Evolutionary conservation across 2,329 filamentous ascomycete species (phyloP).

Genomic region (Scedosporium boydii): DNA sequence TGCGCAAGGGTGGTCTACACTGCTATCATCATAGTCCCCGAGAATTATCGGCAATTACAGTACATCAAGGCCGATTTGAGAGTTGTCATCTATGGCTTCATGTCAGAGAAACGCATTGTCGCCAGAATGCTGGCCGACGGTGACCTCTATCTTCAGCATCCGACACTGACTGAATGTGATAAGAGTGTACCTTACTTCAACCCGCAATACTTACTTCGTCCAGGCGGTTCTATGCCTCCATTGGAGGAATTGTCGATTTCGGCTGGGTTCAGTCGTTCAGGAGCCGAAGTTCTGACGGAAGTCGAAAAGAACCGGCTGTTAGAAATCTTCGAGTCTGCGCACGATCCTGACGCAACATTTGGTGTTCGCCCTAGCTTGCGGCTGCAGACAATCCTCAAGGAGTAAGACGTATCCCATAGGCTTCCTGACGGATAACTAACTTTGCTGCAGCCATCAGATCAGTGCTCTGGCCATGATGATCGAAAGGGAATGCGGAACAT

Average conservation of each 20-base stretch:
- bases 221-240: neutral
- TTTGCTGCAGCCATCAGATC: neutral
- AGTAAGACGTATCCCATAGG: neutral
- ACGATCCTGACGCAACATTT: neutral
- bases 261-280: neutral
- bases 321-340: conserved; percentile 3
- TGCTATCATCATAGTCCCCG: neutral
- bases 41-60: neutral
- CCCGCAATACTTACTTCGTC: conserved; percentile 3
- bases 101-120: neutral
- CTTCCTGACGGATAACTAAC: neutral
- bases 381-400: neutral
- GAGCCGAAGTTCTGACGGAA: neutral
- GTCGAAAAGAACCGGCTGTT: neutral
- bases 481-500: neutral
- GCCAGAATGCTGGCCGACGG: neutral
- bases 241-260: neutral
- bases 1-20: neutral
- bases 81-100: neutral
- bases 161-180: neutral
- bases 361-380: neutral
- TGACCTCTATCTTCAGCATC: conserved; percentile 1
- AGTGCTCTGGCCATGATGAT: conserved; percentile 3
- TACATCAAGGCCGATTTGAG: neutral
- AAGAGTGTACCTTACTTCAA: neutral